These are phyloP conservation scores for Elongisporangium anandrum DNA, from an alignment of 352 stramenopile genomes.

Conservation along the genomic window DNA sequence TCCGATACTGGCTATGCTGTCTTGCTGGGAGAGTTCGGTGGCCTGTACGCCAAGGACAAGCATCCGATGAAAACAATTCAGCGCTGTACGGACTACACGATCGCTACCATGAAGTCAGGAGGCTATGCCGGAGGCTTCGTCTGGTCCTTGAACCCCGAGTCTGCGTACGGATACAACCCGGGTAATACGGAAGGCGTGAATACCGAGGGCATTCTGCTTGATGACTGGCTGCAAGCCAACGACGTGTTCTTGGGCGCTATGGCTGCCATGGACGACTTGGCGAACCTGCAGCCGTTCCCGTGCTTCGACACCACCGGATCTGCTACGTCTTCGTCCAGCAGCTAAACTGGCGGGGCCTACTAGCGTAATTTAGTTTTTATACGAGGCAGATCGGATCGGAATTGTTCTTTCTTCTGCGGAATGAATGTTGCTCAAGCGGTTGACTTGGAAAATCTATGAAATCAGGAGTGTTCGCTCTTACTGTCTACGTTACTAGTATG, in stretches of 20 bases:
- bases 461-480: too few relatives aligned
- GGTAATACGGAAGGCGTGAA: conserved; percentile 29
- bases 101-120: conserved; percentile 34
- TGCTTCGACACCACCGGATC: conserved; percentile 25
- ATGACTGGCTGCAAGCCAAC: conserved; percentile 52
- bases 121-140: conserved; percentile 50
- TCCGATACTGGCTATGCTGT: conserved; percentile 7
- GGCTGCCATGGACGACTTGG: conserved; percentile 27
- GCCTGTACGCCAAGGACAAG: conserved; percentile 44
- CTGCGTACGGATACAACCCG: conserved; percentile 51
- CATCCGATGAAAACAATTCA: conserved; percentile 42
- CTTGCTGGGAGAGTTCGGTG: conserved; percentile 54
- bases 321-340: too few relatives aligned
- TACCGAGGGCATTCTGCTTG: conserved; percentile 38
- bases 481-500: too few relatives aligned
- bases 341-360: too few relatives aligned
- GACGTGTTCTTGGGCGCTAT: conserved; percentile 33
- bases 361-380: too few relatives aligned
- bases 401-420: too few relatives aligned
- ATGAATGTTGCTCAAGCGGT: too few relatives aligned
- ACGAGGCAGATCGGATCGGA: too few relatives aligned
- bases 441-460: too few relatives aligned
- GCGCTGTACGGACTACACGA: conserved; percentile 41
- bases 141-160: conserved; percentile 63
- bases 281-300: conserved; percentile 31